A percentile compares a stretch with the other conserved stretches of the same genome.
Conservation (phyloP, 2,329 filamentous ascomycete genomes). For the Verticillium longisporum region DNA sequence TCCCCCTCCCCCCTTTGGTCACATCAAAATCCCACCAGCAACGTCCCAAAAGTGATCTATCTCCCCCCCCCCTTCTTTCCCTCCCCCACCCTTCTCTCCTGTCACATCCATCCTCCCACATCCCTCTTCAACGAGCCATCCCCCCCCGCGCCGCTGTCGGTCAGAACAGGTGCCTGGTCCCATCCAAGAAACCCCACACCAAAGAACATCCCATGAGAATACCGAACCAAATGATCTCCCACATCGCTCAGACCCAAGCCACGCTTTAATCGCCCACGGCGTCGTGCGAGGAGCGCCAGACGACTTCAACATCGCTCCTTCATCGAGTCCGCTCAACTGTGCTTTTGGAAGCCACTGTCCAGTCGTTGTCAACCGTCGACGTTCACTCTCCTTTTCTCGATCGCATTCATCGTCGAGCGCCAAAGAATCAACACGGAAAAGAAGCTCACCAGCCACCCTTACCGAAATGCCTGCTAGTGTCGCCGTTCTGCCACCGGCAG, state of each 20-base stretch:
- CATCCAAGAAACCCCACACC: not conserved
- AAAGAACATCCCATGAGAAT: constrained; percentile 15
- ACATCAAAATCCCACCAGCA: constrained; percentile 3
- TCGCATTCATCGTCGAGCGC: not conserved
- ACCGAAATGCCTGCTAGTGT: constrained; percentile 61
- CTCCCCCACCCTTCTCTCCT: not conserved
- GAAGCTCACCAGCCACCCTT: constrained; percentile 10
- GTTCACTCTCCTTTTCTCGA: not conserved
- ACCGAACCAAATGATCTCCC: constrained; percentile 14
- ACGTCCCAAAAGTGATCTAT: not conserved
- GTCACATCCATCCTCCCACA: constrained; percentile 5
- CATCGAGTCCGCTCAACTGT: constrained; percentile 16
- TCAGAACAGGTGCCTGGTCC: constrained; percentile 3
- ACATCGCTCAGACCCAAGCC: not conserved
- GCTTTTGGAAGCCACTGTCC: not conserved
- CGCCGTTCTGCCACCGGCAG: constrained; percentile 56
- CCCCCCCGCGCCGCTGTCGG: not conserved
- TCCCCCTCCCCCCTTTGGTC: not conserved
- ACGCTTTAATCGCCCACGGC: constrained; percentile 65
- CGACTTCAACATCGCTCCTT: constrained; percentile 56
- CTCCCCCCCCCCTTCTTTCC: constrained; percentile 1
- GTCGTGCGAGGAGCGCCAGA: constrained; percentile 43
- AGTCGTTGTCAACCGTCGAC: not conserved
- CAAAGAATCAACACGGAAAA: constrained; percentile 1
- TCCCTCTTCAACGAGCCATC: not conserved